These are phyloP conservation scores for Verticillium nonalfalfae DNA, from an alignment of 2,329 filamentous ascomycete species.

Conservation along the genomic window DNA sequence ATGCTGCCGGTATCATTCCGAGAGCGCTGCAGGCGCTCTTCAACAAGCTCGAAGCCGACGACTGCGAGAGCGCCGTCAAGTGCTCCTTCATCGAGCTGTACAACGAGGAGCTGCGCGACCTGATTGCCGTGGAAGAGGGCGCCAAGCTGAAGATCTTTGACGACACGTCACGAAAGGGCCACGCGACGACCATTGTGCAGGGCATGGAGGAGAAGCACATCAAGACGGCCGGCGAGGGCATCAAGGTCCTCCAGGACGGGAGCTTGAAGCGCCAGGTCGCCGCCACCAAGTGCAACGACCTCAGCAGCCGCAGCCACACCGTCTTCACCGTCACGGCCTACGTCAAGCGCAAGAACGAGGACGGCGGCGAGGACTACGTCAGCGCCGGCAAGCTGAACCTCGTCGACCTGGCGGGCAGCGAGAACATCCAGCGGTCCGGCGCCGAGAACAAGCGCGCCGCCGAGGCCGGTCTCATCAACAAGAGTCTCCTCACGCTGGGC, in stretches of 20 bases:
- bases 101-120: conserved; percentile 91
- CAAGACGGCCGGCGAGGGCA: conserved; percentile 74
- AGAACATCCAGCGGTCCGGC: conserved; percentile 95
- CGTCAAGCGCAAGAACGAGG: conserved; percentile 73
- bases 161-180: conserved; percentile 79
- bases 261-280: conserved; percentile 96
- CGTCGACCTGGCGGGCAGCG: conserved; percentile 92
- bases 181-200: conserved; percentile 81
- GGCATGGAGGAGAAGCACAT: conserved; percentile 98
- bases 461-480: conserved; percentile 96
- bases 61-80: conserved; percentile 82
- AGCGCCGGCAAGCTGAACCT: conserved; percentile 92
- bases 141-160: conserved; percentile 94
- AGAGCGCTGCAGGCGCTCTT: conserved; percentile 85
- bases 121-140: conserved; percentile 75
- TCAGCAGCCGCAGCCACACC: conserved; percentile 94
- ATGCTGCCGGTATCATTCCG: conserved; percentile 91
- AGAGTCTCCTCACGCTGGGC: conserved; percentile 88
- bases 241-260: conserved; percentile 81
- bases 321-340: conserved; percentile 95
- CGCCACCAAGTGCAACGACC: conserved; percentile 98
- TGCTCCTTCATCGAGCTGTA: conserved; percentile 99
- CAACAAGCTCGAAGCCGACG: conserved; percentile 70
- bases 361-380: conserved; percentile 83
- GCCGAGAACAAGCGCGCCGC: conserved; percentile 96